phyloP scores from a whole-genome alignment of 2,329 filamentous ascomycete genomes.

The Penicillium digitatum region DNA sequence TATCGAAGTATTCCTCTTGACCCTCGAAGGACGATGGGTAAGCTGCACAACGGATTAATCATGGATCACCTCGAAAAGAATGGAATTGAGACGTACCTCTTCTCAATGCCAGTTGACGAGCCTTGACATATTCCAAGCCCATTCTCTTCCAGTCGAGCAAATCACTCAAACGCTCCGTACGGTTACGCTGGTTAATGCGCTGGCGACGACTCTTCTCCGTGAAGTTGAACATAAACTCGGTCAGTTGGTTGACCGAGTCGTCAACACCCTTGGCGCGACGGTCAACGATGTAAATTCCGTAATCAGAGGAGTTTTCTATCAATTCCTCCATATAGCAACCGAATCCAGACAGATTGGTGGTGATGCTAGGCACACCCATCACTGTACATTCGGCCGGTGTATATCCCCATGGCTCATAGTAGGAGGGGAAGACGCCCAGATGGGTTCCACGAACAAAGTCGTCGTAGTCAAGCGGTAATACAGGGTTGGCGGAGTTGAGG shows the following conservation, averaged over 20 bases:
- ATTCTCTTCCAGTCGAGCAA: conserved; percentile 98
- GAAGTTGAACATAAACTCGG: conserved; percentile 91
- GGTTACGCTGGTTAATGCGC: conserved; percentile 97
- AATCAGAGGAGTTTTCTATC: conserved; percentile 96
- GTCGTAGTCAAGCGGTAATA: conserved; percentile 93
- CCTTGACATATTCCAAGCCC: conserved; percentile 99
- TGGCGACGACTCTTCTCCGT: conserved; percentile 88
- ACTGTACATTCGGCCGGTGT: conserved; percentile 97
- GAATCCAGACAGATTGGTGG: conserved; percentile 94
- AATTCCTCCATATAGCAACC: conserved; percentile 99
- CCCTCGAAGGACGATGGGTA: conserved; percentile 81
- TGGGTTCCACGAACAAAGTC: conserved; percentile 98
- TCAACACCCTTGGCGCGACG: conserved; percentile 92
- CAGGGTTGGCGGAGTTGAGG: conserved; percentile 89
- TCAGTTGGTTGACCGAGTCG: conserved; percentile 93
- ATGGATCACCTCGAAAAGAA: background rate
- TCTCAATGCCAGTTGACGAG: conserved; percentile 82
- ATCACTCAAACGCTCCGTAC: conserved; percentile 91
- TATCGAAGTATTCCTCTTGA: conserved; percentile 77
- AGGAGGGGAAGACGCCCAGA: conserved; percentile 90
- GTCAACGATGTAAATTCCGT: conserved; percentile 98
- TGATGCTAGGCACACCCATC: conserved; percentile 98
- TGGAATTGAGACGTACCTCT: conserved; percentile 47
- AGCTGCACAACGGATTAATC: conserved; percentile 47
- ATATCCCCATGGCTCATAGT: conserved; percentile 99